A percentile compares a stretch with the other conserved stretches of the same genome.
Evolutionary conservation across 768 basidiomycete species (phyloP).

Genomic region (Hirschioporus abietinus): DNA sequence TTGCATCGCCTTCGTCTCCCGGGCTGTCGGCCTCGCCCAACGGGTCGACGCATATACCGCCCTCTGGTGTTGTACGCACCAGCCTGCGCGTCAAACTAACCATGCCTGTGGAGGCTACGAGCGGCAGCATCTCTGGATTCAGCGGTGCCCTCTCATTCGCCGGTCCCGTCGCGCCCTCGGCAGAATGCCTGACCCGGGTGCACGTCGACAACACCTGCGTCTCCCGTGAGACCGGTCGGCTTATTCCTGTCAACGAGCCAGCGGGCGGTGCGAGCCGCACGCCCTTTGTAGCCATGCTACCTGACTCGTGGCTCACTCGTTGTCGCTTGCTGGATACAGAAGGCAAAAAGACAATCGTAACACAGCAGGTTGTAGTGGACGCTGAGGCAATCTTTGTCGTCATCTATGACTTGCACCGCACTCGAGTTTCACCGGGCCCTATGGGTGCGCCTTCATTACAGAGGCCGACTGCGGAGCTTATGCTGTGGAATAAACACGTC

Average conservation of each 20-base stretch:
- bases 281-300: slow-evolving; percentile 47
- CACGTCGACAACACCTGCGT: slow-evolving; percentile 46
- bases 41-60: slow-evolving; percentile 1
- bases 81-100: slow-evolving; percentile 53
- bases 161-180: slow-evolving; percentile 45
- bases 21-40: slow-evolving; percentile 25
- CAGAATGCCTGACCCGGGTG: slow-evolving; percentile 60
- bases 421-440: slow-evolving; percentile 28
- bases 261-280: too few species aligned
- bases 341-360: slow-evolving; percentile 43
- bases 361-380: slow-evolving; percentile 68
- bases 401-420: slow-evolving; percentile 65
- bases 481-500: slow-evolving; percentile 42
- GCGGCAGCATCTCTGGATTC: slow-evolving; percentile 58
- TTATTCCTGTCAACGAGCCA: slow-evolving; percentile 35
- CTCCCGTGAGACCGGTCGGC: slow-evolving; percentile 45
- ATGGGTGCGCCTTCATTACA: too few species aligned
- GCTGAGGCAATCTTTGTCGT: slow-evolving; percentile 56
- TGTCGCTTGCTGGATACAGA: slow-evolving; percentile 62
- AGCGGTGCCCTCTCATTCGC: slow-evolving; percentile 51
- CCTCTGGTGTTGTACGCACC: slow-evolving; percentile 28
- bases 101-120: slow-evolving; percentile 47
- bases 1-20: slow-evolving; percentile 31
- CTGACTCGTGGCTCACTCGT: slow-evolving; percentile 59
- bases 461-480: slow-evolving; percentile 52